phyloP scores from a whole-genome alignment of 2,329 filamentous ascomycete genomes.

The Penicillium griseofulvum region DNA sequence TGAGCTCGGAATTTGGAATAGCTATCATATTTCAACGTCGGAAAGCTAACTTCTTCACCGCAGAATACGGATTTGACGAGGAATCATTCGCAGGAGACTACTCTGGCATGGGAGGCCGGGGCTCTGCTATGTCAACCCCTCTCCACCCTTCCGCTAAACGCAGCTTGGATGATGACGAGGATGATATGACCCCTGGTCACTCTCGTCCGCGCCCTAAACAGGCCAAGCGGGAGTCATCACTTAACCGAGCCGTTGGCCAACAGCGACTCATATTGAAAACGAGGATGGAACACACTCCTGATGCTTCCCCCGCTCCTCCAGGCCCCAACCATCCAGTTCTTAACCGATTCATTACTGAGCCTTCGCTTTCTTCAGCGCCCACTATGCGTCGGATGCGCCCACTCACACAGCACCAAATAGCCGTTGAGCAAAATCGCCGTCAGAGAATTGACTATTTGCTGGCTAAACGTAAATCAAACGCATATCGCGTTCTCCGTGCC shows the following conservation, averaged over 20 bases:
- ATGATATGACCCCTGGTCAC: slow-evolving; percentile 38
- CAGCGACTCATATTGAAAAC: slow-evolving; percentile 47
- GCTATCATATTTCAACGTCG: background rate
- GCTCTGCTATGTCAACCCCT: slow-evolving; percentile 38
- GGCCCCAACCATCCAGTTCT: slow-evolving; percentile 43
- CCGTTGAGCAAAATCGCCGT: slow-evolving; percentile 49
- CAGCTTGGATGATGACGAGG: slow-evolving; percentile 42
- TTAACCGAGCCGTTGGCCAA: slow-evolving; percentile 35
- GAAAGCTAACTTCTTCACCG: slow-evolving; percentile 3
- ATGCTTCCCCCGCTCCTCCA: slow-evolving; percentile 46
- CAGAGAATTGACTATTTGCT: slow-evolving; percentile 50
- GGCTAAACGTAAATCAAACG: slow-evolving; percentile 41
- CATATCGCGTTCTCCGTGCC: slow-evolving; percentile 37
- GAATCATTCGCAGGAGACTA: slow-evolving; percentile 34
- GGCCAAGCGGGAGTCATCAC: slow-evolving; percentile 38
- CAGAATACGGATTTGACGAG: slow-evolving; percentile 35
- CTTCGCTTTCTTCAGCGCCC: slow-evolving; percentile 29
- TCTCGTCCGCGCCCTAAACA: slow-evolving; percentile 42
- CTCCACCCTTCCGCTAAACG: slow-evolving; percentile 38
- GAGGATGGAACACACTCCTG: slow-evolving; percentile 43
- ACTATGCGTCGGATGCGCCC: slow-evolving; percentile 45
- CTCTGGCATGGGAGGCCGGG: slow-evolving; percentile 28
- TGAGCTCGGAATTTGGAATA: slow-evolving; percentile 12
- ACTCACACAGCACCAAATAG: slow-evolving; percentile 51
- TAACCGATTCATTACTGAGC: slow-evolving; percentile 40